Base-by-base conservation (phyloP, 768 basidiomycete genomes). In the Panaeolus cyanescens region DNA sequence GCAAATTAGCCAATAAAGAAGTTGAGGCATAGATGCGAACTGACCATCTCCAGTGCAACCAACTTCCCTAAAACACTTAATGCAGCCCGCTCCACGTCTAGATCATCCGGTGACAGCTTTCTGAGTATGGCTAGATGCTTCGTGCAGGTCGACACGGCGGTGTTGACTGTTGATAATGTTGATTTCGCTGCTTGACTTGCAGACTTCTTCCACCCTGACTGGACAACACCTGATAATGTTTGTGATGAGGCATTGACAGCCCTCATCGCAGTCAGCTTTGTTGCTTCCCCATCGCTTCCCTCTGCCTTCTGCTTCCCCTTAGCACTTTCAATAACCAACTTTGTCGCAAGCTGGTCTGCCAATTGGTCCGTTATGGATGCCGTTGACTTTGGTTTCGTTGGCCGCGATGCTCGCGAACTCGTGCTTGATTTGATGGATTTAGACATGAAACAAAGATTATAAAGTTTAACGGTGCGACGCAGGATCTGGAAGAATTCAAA, bases 41-140 rank as follows among this genome's bases (percentile, higher is more conserved):
- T 56, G 67, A 93, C 92, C 85, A 92, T 76, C 65, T 91, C 89
- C 54, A 93, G 69, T 22, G 80, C 66, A 25, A 92, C 77, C 1
- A 93, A 72, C 70, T 92, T 92, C 7, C 84, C 88, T 5, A 86
- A 68, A 4, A 93, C 74, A 60, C 87, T 87, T 55, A 81, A 80
- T 1, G 89, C 92, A 2, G 90, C 91, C 34, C 88, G 80, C 73
- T 94, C 93, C 5, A 92, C 80, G 64, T 93, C 88, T 8, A 90
- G 15, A 64, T 83, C 82, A 2, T 75, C 77, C 0, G 81, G 75
- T 45, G 72, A 74, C 19, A 83, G 56, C 32, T 67, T 68, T 55
- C 91, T 76, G 40, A 93, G 74, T 2, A 71, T 64, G 1, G 60
- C 61, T 7, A 93, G 70, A 56, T 83, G 79, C 55, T 75, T 77